These are phyloP conservation scores for Phytophthora cactorum DNA, from an alignment of 352 stramenopile genomes.

Conservation along the genomic window DNA sequence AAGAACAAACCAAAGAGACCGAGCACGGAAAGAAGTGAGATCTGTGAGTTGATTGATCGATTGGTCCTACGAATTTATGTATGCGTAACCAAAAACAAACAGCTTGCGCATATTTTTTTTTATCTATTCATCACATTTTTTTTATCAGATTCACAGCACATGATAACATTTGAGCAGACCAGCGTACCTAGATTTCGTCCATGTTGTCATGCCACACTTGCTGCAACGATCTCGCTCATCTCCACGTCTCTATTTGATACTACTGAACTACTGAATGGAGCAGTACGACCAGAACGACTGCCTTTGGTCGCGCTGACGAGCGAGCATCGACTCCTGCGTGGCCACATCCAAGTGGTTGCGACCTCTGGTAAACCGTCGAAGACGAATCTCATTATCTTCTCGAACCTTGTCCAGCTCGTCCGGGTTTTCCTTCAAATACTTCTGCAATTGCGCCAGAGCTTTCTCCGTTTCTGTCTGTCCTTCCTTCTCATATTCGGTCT, in stretches of 20 bases:
- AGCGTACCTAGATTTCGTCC: constrained; percentile 13
- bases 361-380: constrained; percentile 82
- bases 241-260: constrained; percentile 35
- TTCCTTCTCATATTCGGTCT: constrained; percentile 76
- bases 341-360: constrained; percentile 78
- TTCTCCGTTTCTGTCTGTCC: constrained; percentile 76
- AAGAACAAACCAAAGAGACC: constrained; percentile 6
- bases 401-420: constrained; percentile 80
- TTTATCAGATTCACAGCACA: constrained; percentile 5
- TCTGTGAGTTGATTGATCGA: constrained; percentile 11
- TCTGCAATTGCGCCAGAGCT: constrained; percentile 67
- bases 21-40: constrained; percentile 6
- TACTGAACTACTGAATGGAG: constrained; percentile 53
- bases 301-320: constrained; percentile 36
- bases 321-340: constrained; percentile 51
- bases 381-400: constrained; percentile 80
- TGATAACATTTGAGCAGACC: background rate
- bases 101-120: constrained; percentile 18
- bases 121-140: constrained; percentile 18
- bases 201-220: constrained; percentile 2
- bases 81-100: constrained; percentile 24
- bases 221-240: background rate
- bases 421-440: constrained; percentile 72
- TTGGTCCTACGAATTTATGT: constrained; percentile 26
- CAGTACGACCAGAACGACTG: constrained; percentile 52